A percentile compares a stretch with the other conserved stretches of the same genome.
phyloP scores from a whole-genome alignment of 2,329 filamentous ascomycete genomes.

The Aspergillus fischeri region DNA sequence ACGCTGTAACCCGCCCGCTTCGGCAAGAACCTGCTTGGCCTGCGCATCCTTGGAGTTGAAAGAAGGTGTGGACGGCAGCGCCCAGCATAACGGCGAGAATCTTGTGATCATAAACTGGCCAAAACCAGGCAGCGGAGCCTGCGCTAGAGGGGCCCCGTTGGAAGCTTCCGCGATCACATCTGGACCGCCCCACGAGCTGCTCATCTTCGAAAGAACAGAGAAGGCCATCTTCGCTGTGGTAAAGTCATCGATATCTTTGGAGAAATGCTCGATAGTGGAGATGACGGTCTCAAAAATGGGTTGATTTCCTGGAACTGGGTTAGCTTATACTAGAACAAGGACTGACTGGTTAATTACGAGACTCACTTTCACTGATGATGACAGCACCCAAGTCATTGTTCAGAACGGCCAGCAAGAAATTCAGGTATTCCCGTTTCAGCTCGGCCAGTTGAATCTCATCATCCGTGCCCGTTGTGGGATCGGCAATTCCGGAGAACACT shows the following conservation, averaged over 20 bases:
- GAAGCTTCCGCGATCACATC: constrained; percentile 53
- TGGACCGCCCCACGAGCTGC: constrained; percentile 82
- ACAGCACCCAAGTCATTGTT: constrained; percentile 86
- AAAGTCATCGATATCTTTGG: constrained; percentile 68
- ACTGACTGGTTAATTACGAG: not conserved
- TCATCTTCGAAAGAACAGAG: constrained; percentile 77
- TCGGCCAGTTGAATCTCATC: constrained; percentile 94
- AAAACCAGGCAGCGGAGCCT: constrained; percentile 70
- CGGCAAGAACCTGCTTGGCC: constrained; percentile 78
- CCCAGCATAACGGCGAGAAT: constrained; percentile 89
- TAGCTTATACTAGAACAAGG: not conserved
- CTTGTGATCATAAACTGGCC: constrained; percentile 84
- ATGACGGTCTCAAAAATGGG: constrained; percentile 84
- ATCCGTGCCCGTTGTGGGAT: constrained; percentile 84
- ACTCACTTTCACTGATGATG: constrained; percentile 70
- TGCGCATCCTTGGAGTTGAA: constrained; percentile 88
- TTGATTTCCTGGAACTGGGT: constrained; percentile 62
- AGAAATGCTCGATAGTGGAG: constrained; percentile 76
- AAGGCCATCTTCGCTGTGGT: constrained; percentile 72
- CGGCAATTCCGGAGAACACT: constrained; percentile 79
- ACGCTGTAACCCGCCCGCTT: constrained; percentile 84
- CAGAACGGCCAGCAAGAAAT: constrained; percentile 84
- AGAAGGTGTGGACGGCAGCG: constrained; percentile 69
- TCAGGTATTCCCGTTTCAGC: constrained; percentile 88
- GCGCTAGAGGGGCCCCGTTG: constrained; percentile 28